Evolutionary conservation across 352 stramenopile genomes (phyloP), one percentile per base, ranked within the genome.

Genomic region (Phytophthora niederhauseri): DNA sequence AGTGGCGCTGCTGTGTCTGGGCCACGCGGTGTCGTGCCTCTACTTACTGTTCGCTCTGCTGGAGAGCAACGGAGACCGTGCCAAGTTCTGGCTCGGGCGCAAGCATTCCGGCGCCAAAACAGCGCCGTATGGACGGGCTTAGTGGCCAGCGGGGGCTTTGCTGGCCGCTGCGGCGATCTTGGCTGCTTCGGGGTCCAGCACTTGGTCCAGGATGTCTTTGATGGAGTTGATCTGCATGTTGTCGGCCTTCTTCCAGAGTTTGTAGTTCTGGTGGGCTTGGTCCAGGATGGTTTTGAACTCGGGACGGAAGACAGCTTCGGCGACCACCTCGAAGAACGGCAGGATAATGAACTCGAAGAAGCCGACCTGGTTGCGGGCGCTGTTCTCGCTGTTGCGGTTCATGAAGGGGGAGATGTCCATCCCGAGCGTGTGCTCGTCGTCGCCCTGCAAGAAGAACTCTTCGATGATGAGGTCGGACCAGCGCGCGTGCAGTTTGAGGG

Each of bases 371-470:
- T 94, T 92, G 66, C 91, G 91, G 11, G 85, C 85, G 41, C 82
- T 93, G 70, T 97, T 97, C 65, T 96, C 86, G 43, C 79, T 85
- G 26, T 96, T 86, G 60, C 92, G 85, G 78, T 98, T 95, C 89
- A 97, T 97, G 61, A 98, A 97, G 4, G 94, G 94, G 51, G 83
- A 97, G 34, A 98, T 86, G 41, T 96, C 80, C 66, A 98, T 85
- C 15, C 86, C 87, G 0, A 96, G 61, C 31, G 83, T 80, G 55
- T 97, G 93, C 65, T 99, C 96, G 51, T 97, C 86, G 66, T 99
- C 95, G 22, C 95, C 96, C 71, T 99, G 96, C 50, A 89, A 73
- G 67, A 98, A 99, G 64, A 98, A 98, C 72, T 99, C 96, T 70
- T 98, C 87, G 48, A 98, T 92, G 52, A 98, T 97, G 24, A 96